Percentiles rank a stretch among this genome's conserved stretches.
Evolutionary conservation across 2,329 filamentous ascomycete species (phyloP).

Genomic region (Cytospora chrysosperma): DNA sequence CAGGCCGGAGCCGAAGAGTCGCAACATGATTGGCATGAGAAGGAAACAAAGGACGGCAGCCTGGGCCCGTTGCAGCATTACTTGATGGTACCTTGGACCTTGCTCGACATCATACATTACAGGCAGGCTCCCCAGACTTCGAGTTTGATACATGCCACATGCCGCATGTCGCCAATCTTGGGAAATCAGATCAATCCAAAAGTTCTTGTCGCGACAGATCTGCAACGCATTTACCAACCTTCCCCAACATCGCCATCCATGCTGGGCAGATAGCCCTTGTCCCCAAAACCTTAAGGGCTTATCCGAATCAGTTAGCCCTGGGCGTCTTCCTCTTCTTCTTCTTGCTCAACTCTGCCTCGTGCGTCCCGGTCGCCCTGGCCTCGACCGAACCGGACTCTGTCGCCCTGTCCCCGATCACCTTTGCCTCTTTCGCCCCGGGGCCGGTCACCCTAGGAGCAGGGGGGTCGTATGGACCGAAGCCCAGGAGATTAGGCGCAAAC

Average conservation of each 20-base stretch:
- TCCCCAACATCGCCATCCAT: neutral
- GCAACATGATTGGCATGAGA: neutral
- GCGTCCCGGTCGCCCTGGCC: neutral
- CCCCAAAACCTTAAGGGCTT: neutral
- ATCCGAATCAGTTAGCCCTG: neutral
- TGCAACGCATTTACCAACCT: neutral
- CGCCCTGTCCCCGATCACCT: slow-evolving; percentile 29
- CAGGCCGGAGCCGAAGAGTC: neutral
- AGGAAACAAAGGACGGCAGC: neutral
- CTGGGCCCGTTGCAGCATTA: neutral
- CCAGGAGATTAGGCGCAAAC: slow-evolving; percentile 65
- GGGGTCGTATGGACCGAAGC: slow-evolving; percentile 43
- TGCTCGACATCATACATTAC: too few relatives aligned
- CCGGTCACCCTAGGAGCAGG: slow-evolving; percentile 47
- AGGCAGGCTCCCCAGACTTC: too few relatives aligned
- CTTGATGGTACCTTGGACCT: neutral
- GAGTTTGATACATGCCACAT: too few relatives aligned
- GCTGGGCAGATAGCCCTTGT: neutral
- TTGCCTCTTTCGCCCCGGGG: slow-evolving; percentile 45
- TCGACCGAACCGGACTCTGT: neutral
- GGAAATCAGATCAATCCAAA: neutral
- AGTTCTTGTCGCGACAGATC: neutral
- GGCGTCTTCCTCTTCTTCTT: slow-evolving; percentile 2
- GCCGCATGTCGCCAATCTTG: neutral
- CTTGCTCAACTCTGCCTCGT: neutral